Evolutionary conservation across 164 flowering plant species (phyloP).

Genomic region (Platanus orientalis): DNA sequence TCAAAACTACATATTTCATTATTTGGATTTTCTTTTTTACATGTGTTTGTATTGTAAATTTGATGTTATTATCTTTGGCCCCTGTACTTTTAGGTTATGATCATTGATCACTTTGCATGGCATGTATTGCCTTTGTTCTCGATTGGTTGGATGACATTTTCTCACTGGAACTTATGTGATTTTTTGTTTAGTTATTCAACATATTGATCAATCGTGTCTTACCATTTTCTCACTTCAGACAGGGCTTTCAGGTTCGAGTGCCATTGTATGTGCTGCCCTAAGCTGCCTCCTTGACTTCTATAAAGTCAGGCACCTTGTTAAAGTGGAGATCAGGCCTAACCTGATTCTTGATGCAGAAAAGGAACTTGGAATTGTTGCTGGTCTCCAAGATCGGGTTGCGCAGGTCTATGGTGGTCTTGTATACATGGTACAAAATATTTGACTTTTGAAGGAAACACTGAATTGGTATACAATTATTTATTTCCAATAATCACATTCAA

Average conservation of each 20-base stretch:
- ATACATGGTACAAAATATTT: slow-evolving; percentile 60
- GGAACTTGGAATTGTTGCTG: slow-evolving; percentile 96
- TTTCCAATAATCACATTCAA: slow-evolving; percentile 3
- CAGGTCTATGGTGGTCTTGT: slow-evolving; percentile 98
- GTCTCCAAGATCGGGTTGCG: slow-evolving; percentile 96
- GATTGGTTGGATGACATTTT: neutral
- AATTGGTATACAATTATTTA: neutral
- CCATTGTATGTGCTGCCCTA: slow-evolving; percentile 87
- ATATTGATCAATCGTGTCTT: slow-evolving; percentile 1
- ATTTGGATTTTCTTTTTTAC: neutral
- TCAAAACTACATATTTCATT: neutral
- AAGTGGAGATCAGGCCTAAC: slow-evolving; percentile 87
- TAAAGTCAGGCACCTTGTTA: slow-evolving; percentile 64
- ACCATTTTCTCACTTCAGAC: slow-evolving; percentile 53
- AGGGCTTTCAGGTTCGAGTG: slow-evolving; percentile 99
- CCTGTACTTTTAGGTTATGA: neutral
- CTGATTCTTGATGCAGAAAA: slow-evolving; percentile 83
- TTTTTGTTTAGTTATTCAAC: neutral
- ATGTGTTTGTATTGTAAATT: too few species aligned
- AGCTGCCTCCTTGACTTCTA: slow-evolving; percentile 91
- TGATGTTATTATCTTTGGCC: too few species aligned
- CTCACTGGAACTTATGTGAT: neutral
- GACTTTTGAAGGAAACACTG: neutral
- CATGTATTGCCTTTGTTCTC: neutral
- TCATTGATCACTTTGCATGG: neutral